Conservation (phyloP, 441 rosid genomes). For the Geranium incanum region DNA sequence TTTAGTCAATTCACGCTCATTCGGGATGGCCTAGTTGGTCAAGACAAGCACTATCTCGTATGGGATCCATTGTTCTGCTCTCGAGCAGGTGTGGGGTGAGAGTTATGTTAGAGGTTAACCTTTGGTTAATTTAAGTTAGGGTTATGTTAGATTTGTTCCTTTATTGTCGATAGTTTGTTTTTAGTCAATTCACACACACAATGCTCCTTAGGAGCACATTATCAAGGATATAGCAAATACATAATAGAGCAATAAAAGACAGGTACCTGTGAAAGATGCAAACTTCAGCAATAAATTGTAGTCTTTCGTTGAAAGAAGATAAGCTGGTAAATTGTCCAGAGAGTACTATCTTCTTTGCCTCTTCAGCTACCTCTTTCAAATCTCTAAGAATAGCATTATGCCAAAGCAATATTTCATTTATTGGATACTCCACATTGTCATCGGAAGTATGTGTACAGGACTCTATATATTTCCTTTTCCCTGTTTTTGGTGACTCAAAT, state of each 20-base stretch:
- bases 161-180: too few species aligned
- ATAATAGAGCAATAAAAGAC: not conserved
- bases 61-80: too few species aligned
- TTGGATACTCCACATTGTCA: conserved; percentile 43
- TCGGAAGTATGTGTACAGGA: conserved; percentile 23
- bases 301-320: conserved; percentile 55
- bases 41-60: too few species aligned
- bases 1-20: not conserved
- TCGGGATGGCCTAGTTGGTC: too few species aligned
- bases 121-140: too few species aligned
- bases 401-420: conserved; percentile 70
- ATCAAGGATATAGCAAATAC: not conserved
- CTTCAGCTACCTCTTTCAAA: conserved; percentile 51
- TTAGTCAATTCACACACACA: not conserved
- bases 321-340: conserved; percentile 56
- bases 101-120: too few species aligned
- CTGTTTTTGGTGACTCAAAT: conserved; percentile 34
- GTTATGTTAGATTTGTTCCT: too few species aligned
- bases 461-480: conserved; percentile 55
- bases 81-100: too few species aligned
- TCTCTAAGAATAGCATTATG: conserved; percentile 67
- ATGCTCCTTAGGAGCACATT: not conserved
- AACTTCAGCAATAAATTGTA: conserved; percentile 70
- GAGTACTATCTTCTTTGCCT: conserved; percentile 52
- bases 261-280: conserved; percentile 68